Evolutionary conservation across 2,329 filamentous ascomycete genomes (phyloP), one percentile per base, ranked within the genome.

Genomic region (Alternaria rosae): DNA sequence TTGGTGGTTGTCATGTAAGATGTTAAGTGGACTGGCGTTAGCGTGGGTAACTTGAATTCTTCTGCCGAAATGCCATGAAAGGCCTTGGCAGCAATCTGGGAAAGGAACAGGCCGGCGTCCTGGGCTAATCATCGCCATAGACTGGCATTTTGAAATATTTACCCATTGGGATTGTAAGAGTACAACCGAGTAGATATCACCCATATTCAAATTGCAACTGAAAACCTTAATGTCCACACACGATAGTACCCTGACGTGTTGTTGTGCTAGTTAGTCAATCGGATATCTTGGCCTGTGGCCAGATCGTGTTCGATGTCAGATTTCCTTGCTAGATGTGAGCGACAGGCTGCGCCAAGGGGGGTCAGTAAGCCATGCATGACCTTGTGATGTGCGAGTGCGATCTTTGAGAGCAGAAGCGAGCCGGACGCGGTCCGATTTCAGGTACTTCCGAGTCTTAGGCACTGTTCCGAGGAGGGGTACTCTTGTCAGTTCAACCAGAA

Each of bases 11-110:
- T 52, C 43, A 44, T 61, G 58, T 65, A 61, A 59, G 51, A 42
- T 54, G 61, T 57, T 65, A 41, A 60, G 59, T 52, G 35, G 62
- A 35, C 56, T 54, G 70, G 70, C 68, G 68, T 72, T 67, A 32
- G 60, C 41, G 55, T 57, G 55, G 61, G 35, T 42, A 47, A 48
- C 43, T 53, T 57, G 20, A 44, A 50, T 62, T 64, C 54, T 56
- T 55, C 41, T 56, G 62, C 54, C 60, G 64, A 63, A 67, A 50
- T 57, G 61, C 61, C 23, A 66, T 47, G 59, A 55, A 53, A 52
- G 53, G 55, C 44, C 35, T 60, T 48, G 35, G 51, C 43, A 60
- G 62, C 41, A 59, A 26, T 35, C 43, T 52, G 45, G 48, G 50
- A 48, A 47, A 28, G 35, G 20, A 53, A 48, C 48, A 53, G 48